Percentiles rank a stretch among this genome's conserved stretches.
Evolutionary conservation across 2,329 filamentous ascomycete genomes (phyloP).

Genomic region (Daldinia sp.): DNA sequence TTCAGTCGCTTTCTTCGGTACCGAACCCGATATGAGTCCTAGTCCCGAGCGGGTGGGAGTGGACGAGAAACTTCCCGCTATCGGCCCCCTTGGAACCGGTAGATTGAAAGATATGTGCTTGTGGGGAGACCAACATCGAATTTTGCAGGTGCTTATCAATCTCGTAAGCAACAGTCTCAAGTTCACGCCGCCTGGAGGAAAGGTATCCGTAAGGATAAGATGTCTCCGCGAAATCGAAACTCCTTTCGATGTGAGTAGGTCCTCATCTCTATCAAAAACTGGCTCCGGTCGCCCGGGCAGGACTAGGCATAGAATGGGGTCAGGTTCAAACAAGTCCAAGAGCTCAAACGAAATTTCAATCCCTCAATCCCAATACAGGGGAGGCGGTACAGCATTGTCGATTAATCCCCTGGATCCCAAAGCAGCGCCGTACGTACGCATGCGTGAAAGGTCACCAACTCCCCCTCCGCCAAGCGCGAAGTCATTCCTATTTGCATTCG

Average conservation of each 20-base stretch:
- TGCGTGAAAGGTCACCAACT: conserved; percentile 65
- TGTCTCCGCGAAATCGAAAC: conserved; percentile 70
- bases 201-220: conserved; percentile 77
- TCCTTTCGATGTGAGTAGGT: conserved; percentile 56
- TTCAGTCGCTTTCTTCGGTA: conserved; percentile 73
- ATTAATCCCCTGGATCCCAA: conserved; percentile 71
- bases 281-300: conserved; percentile 54
- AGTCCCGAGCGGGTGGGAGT: conserved; percentile 49
- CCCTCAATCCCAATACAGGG: conserved; percentile 46
- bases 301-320: conserved; percentile 55
- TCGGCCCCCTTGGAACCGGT: conserved; percentile 71
- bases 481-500: conserved; percentile 82
- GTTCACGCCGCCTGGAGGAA: conserved; percentile 82
- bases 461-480: conserved; percentile 69
- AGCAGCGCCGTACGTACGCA: conserved; percentile 54
- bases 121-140: conserved; percentile 92
- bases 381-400: conserved; percentile 63
- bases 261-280: conserved; percentile 61
- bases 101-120: conserved; percentile 84
- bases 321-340: conserved; percentile 60
- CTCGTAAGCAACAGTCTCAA: conserved; percentile 91
- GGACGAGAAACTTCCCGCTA: conserved; percentile 57
- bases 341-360: conserved; percentile 53
- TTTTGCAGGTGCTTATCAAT: conserved; percentile 93
- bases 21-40: conserved; percentile 47